Base-by-base conservation (phyloP, 2,329 filamentous ascomycete genomes). In the Scedosporium boydii region DNA sequence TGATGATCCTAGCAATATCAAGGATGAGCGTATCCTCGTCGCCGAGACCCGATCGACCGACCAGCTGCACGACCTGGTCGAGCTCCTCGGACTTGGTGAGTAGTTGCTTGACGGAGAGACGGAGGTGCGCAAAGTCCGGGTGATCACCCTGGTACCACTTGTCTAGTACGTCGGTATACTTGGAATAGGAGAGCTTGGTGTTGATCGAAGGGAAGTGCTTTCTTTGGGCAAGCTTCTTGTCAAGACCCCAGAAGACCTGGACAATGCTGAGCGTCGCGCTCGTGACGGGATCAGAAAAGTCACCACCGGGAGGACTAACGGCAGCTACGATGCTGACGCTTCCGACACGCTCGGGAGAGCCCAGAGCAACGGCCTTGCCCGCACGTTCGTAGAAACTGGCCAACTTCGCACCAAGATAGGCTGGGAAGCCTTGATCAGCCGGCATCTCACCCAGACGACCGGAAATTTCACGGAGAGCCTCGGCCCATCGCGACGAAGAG, bases 191-290 rank as follows among this genome's bases (percentile, higher is more conserved):
- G 68, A 91, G 80, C 21, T 87, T 86, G 7, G 95, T 98, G 82
- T 99, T 99, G 81, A 99, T 93, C 38, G 93, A 97, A 5, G 95
- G 95, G 83, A 99, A 99, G 78, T 99, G 95, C 81, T 99, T 99
- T 71, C 95, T 88, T 80, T 98, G 95, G 23, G 95, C 95, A 64
- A 99, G 88, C 82, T 98, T 98, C 88, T 99, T 98, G 83, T 99
- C 95, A 59, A 98, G 85, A 83, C 95, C 95, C 95, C 95, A 99
- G 82, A 99, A 99, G 69, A 99, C 95, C 76, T 99, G 95, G 71
- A 99, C 95, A 72, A 99, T 99, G 85, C 90, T 86, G 58, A 99
- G 87, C 21, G 95, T 99, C 67, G 90, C 89, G 64, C 86, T 91
- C 14, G 95, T 99, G 72, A 99, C 95, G 21, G 95, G 95, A 78